Percentiles rank a stretch among this genome's conserved stretches.
phyloP scores from a whole-genome alignment of 192 early-diverging fungal genomes.

The Coemansia reversa region DNA sequence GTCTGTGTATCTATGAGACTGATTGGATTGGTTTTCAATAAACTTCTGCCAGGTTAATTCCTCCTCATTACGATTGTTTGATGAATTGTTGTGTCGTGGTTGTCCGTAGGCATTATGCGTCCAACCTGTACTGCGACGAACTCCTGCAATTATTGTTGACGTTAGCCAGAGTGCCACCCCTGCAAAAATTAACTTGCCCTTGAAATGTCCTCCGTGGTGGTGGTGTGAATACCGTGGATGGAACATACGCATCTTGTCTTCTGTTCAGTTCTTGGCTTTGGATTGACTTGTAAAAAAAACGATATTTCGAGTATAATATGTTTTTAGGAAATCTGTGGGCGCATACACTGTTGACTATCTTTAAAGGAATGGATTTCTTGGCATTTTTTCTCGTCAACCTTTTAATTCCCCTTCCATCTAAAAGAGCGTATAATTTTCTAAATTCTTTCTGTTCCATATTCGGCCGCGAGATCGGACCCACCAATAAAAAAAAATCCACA shows the following conservation, averaged over 20 bases:
- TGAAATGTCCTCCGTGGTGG: conserved; percentile 3
- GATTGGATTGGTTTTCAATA: background rate
- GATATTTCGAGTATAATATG: background rate
- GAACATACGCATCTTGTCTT: background rate
- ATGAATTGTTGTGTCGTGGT: background rate
- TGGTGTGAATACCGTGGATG: conserved; percentile 19
- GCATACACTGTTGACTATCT: background rate
- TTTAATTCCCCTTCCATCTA: background rate
- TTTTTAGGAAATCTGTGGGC: background rate
- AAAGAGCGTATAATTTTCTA: background rate
- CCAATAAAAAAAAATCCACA: no score
- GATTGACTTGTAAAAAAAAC: no score
- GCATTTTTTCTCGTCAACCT: conserved; percentile 13
- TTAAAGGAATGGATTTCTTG: conserved; percentile 16
- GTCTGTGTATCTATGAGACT: conserved; percentile 1
- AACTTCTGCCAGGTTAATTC: conserved; percentile 1
- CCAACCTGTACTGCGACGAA: conserved; percentile 30
- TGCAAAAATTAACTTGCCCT: conserved; percentile 29
- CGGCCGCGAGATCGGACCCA: no score
- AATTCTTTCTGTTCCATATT: background rate
- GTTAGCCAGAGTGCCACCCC: conserved; percentile 44
- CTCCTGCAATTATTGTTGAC: conserved; percentile 35
- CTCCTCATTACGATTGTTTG: background rate
- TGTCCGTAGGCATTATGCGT: conserved; percentile 27
- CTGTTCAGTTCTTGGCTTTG: no score